Conservation (phyloP, 2,329 filamentous ascomycete genomes). For the Leptosphaerulina australis region DNA sequence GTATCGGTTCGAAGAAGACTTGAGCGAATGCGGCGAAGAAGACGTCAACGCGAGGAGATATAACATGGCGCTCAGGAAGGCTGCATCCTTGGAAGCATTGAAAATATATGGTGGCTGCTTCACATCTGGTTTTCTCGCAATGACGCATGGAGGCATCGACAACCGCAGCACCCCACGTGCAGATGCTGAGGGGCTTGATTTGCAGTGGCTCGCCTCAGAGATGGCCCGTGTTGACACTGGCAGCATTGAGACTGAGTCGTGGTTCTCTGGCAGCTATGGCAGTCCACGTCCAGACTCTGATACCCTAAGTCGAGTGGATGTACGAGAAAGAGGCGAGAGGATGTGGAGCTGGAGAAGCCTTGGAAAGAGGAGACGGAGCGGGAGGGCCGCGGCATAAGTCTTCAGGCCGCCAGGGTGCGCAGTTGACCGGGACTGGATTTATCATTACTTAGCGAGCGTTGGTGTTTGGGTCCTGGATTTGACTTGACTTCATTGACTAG, state of each 20-base stretch:
- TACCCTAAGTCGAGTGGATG: constrained; percentile 31
- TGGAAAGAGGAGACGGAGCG: constrained; percentile 27
- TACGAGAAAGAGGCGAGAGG: constrained; percentile 21
- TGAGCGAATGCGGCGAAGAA: constrained; percentile 31
- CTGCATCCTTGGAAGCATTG: constrained; percentile 38
- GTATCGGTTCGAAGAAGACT: constrained; percentile 30
- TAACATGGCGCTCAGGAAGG: constrained; percentile 30
- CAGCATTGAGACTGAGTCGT: constrained; percentile 20
- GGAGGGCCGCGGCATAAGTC: constrained; percentile 14
- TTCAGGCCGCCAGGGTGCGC: background rate
- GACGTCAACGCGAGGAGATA: constrained; percentile 25
- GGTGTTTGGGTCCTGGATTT: constrained; percentile 16
- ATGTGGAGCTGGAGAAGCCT: constrained; percentile 34
- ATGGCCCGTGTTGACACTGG: constrained; percentile 24
- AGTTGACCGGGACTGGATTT: background rate
- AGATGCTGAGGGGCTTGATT: constrained; percentile 36
- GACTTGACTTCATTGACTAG: constrained; percentile 13
- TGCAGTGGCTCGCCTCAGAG: constrained; percentile 33
- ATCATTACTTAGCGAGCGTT: constrained; percentile 16
- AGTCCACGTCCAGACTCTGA: constrained; percentile 43
- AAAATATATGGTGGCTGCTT: constrained; percentile 43
- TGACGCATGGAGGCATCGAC: constrained; percentile 33
- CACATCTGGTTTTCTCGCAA: constrained; percentile 39
- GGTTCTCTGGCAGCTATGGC: constrained; percentile 24
- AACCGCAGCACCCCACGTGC: constrained; percentile 22